phyloP scores from a whole-genome alignment of 2,329 filamentous ascomycete genomes.

The Hypoxylon sp. region DNA sequence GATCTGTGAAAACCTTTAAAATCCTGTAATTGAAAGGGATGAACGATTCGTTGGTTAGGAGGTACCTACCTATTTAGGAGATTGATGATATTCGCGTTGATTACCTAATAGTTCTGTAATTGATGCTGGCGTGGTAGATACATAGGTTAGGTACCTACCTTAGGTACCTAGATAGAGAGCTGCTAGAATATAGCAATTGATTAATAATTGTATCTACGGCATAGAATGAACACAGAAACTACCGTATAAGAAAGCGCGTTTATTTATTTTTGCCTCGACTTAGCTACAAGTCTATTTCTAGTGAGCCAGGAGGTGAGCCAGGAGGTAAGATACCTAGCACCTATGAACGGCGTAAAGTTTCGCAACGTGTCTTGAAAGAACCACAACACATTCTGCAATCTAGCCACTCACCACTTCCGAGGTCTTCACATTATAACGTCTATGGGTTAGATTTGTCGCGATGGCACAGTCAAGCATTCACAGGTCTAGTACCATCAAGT shows the following conservation, averaged over 20 bases:
- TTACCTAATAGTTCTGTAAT: neutral
- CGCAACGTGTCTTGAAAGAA: too few species aligned
- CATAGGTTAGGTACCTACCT: too few species aligned
- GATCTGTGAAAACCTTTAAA: slow-evolving; percentile 7
- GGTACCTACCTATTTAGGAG: neutral
- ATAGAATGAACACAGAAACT: too few species aligned
- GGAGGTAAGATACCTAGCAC: too few species aligned
- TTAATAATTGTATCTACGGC: neutral
- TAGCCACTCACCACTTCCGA: too few species aligned
- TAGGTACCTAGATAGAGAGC: neutral
- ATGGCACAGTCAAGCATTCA: slow-evolving; percentile 1
- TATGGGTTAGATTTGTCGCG: too few species aligned
- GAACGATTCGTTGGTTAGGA: neutral
- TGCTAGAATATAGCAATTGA: neutral
- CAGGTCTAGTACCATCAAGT: neutral
- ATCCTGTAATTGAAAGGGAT: neutral
- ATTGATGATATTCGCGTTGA: neutral
- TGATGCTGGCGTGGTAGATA: neutral
- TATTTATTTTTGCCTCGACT: too few species aligned
- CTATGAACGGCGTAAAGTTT: too few species aligned
- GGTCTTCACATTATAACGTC: neutral
- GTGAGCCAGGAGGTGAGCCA: too few species aligned
- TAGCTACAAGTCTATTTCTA: too few species aligned
- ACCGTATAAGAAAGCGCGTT: too few species aligned
- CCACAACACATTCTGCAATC: too few species aligned